Evolutionary conservation across 1,284 basidiomycete genomes (phyloP), one percentile per base, ranked within the genome.

Genomic region (Sanghuangporus weigelae): DNA sequence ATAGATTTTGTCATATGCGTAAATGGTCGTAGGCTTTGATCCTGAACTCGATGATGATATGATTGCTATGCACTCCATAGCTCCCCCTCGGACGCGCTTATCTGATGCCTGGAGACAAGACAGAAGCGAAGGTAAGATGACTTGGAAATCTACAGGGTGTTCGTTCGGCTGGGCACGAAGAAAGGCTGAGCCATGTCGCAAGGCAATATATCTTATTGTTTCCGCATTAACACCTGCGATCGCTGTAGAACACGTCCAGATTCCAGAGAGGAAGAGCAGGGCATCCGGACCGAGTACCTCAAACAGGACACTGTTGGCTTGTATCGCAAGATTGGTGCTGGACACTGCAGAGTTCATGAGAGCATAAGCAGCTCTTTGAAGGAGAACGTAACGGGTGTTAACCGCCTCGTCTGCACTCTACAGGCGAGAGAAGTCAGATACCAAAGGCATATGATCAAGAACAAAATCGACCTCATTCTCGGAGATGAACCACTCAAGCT

Each of bases 1-100:
- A 72, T 98, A 98, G 57, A 97, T 83, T 1, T 78, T 79, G 70
- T 97, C 94, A 68, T 91, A 85, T 7, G 85, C 92, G 74, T 95
- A 97, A 1, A 97, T 84, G 2, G 81, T 78, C 19, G 76, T 76
- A 35, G 84, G 77, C 48, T 78, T 79, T 64, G 79, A 75, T 57
- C 79, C 77, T 5, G 72, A 67, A 0, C 78, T 75, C 10, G 81
- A 71, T 40, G 78, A 73, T 3, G 75, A 72, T 50, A 88, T 70
- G 6, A 80, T 74, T 3, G 79, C 78, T 16, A 98, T 73, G 54
- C 87, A 86, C 54, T 82, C 81, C n/a, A 89, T 72, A 5, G 89
- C 88, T 23, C 84, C 85, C 57, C 80, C 76, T 23, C 94, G 82
- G 14, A 89, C 75, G 4, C 71, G 67, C 60, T 73, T 80, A 55